A percentile compares a stretch with the other conserved stretches of the same genome.
phyloP scores from a whole-genome alignment of 495 filamentous ascomycete genomes.

The Penicillium longicatenatum region DNA sequence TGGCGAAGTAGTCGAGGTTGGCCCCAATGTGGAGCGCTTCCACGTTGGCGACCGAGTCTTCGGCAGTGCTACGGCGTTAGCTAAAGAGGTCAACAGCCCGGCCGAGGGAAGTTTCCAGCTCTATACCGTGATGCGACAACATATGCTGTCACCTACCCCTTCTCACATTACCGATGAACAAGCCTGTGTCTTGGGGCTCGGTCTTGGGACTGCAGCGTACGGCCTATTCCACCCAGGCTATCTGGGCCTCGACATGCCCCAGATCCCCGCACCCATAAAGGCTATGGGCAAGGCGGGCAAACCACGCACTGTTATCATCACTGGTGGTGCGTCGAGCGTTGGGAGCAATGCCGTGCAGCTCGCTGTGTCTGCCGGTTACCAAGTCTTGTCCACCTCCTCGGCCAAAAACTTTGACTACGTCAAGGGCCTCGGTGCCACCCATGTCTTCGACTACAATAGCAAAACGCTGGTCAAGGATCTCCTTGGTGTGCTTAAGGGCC shows the following conservation, averaged over 20 bases:
- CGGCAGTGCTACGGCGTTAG: constrained; percentile 24
- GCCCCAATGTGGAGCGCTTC: constrained; percentile 34
- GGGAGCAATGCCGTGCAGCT: constrained; percentile 65
- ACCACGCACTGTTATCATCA: constrained; percentile 6
- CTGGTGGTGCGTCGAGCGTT: constrained; percentile 74
- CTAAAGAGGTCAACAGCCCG: constrained; percentile 13
- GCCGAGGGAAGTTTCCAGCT: constrained; percentile 46
- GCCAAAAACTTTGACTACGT: constrained; percentile 54
- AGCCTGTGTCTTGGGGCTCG: constrained; percentile 36
- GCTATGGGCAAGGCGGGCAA: not conserved
- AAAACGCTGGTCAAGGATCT: constrained; percentile 32
- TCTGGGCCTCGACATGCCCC: constrained; percentile 13
- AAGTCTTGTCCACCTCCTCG: constrained; percentile 57
- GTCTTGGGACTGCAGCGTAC: constrained; percentile 16
- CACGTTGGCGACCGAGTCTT: constrained; percentile 46
- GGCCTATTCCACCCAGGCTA: constrained; percentile 23
- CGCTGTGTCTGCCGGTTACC: constrained; percentile 54
- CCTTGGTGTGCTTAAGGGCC: not conserved
- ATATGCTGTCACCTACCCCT: constrained; percentile 45
- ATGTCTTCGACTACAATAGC: constrained; percentile 61
- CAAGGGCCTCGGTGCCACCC: constrained; percentile 53
- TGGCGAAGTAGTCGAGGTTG: constrained; percentile 42
- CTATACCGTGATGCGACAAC: constrained; percentile 40
- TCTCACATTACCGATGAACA: constrained; percentile 42
- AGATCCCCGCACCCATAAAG: not conserved